These are phyloP conservation scores for Astrephomene gubernaculifera DNA, from an alignment of 139 green algal genomes.

Conservation along the genomic window DNA sequence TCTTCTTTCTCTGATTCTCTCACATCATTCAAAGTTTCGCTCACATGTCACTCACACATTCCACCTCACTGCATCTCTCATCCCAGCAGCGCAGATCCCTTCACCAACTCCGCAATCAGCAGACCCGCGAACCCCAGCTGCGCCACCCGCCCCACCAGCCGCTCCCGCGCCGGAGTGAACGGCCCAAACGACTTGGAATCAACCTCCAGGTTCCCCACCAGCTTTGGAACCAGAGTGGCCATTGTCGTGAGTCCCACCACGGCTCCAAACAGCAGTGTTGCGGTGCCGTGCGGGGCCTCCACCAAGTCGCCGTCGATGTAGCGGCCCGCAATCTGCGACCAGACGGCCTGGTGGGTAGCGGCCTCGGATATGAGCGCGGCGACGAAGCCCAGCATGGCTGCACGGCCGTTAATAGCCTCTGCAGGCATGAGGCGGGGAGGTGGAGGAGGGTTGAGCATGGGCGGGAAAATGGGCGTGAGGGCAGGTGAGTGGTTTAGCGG, in stretches of 20 bases:
- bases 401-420: constrained; percentile 53
- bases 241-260: constrained; percentile 48
- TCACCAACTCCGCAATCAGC: constrained; percentile 45
- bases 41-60: too few species aligned
- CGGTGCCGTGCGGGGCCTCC: constrained; percentile 22
- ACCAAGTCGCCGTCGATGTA: constrained; percentile 44
- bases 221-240: constrained; percentile 46
- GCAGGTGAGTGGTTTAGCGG: neutral
- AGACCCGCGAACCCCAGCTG: constrained; percentile 50
- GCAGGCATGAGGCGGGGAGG: neutral
- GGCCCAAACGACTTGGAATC: constrained; percentile 45
- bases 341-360: constrained; percentile 43
- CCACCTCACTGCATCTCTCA: too few species aligned
- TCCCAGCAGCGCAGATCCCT: constrained; percentile 38
- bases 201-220: constrained; percentile 11
- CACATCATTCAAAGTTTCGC: too few species aligned
- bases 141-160: constrained; percentile 42
- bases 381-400: constrained; percentile 53
- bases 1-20: too few species aligned
- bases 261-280: constrained; percentile 31
- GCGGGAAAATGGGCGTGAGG: neutral
- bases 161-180: constrained; percentile 51
- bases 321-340: constrained; percentile 44
- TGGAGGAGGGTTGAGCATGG: neutral
- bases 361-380: constrained; percentile 35